Base-by-base conservation (phyloP, 2,329 filamentous ascomycete species). In the Fusarium sterilihyphosum region DNA sequence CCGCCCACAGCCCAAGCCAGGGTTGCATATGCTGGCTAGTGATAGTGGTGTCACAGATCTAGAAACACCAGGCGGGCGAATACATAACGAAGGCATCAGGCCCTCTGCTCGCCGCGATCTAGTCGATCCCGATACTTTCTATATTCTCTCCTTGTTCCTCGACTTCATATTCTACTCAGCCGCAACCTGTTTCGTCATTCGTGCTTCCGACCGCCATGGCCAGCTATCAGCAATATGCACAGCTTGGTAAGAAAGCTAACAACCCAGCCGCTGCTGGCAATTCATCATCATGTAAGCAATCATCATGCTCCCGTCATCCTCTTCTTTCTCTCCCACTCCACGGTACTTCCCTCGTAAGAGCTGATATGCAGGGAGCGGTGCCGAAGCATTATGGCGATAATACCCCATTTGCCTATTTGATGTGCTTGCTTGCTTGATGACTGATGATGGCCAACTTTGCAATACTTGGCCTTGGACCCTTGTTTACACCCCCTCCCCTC, bases 151-250 rank as follows among this genome's bases (percentile, higher is more conserved):
- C 11, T 35, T 57, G 16, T 43, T 43, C n/a, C 29, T 64, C 31
- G 26, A 31, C 31, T 61, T 61, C 37, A 18, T 35, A 17, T 37
- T 50, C 38, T 52, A 57, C 46, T 47, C 52, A 57, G 62, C 60
- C 65, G 46, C 35, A 72, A 44, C 65, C 47, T 59, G 56, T 52
- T 49, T 50, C 26, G 24, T 44, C 52, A 26, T 38, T 33, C 61
- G 54, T 50, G 46, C 60, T 37, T 47, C 49, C 46, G 46, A 73
- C 71, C 61, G 69, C 68, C 49, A 79, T 79, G 77, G 77, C 76
- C 69, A 79, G 76, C 71, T 79, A 76, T 74, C 76, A 79, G 65
- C 74, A 78, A 54, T 76, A 79, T 57, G 76, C 77, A 44, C 76
- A 78, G 69, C 73, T 78, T 66, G 74, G 74, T 47, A 78, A 78